Base-by-base conservation (phyloP, 2,329 filamentous ascomycete species). In the Colletotrichum endophyticum region DNA sequence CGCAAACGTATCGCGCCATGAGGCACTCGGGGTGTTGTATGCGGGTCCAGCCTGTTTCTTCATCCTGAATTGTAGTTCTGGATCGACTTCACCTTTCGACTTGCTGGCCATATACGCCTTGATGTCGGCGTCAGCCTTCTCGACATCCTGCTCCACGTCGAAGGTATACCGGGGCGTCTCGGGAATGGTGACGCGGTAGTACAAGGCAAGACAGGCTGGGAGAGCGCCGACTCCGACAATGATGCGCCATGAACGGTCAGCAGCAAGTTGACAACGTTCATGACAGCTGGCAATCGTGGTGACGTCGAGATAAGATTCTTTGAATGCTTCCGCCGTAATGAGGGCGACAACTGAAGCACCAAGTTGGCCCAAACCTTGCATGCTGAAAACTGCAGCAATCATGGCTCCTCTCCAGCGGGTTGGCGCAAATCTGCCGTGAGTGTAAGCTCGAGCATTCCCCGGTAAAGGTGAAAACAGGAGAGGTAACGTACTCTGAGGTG, bases 131-230 rank as follows among this genome's bases (percentile, higher is more conserved):
- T 93, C 92, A 34, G 92, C 95, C 85, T 95, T 94, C 83, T 95
- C 91, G 34, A 95, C 89, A 81, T 97, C 94, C 75, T 92, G 93
- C 32, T 92, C 90, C 3, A 97, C 92, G 83, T 97, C 95, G 79
- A 96, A 95, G 2, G 95, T 96, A 84, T 96, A 96, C 49, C 94
- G 91, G 49, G 95, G 94, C 5, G 95, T 96, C 86, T 97, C 95
- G 11, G 95, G 95, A 75, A 97, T 96, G 27, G 95, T 96, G 69
- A 97, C 90, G 78, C 95, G 94, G 86, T 95, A 97, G 85, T 96
- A 96, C n/a, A 97, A 88, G 15, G 95, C 95, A 74, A 96, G 90
- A 80, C 92, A 94, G 5, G 94, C 95, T 1, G 95, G 95, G 12
- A 97, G 86, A 15, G 94, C 94, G 49, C 95, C 95, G 77, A 96